Evolutionary conservation across 1,284 basidiomycete species (phyloP).

Genomic region (Pseudozyma sp.): DNA sequence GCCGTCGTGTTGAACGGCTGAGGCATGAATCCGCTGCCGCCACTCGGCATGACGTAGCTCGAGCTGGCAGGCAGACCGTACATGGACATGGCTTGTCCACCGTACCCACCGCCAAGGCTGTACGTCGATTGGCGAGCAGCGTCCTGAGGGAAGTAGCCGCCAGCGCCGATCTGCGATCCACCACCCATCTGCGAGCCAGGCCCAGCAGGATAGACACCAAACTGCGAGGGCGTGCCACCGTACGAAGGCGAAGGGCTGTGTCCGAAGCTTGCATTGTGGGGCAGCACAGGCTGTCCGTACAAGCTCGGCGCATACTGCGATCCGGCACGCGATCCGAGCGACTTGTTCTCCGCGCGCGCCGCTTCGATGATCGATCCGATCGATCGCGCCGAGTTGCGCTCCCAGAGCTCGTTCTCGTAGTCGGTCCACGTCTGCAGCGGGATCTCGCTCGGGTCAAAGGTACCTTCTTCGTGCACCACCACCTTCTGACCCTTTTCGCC

Average conservation of each 20-base stretch:
- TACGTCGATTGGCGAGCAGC: slow-evolving; percentile 53
- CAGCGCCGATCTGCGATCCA: slow-evolving; percentile 30
- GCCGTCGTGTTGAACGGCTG: slow-evolving; percentile 44
- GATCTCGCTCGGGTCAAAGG: slow-evolving; percentile 94
- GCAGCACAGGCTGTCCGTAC: slow-evolving; percentile 48
- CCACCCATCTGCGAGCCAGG: slow-evolving; percentile 36
- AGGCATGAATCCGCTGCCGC: slow-evolving; percentile 45
- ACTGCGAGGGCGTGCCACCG: slow-evolving; percentile 49
- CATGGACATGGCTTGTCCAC: slow-evolving; percentile 59
- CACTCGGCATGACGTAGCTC: slow-evolving; percentile 32
- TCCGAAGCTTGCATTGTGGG: slow-evolving; percentile 45
- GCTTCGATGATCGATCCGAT: slow-evolving; percentile 59
- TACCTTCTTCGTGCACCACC: slow-evolving; percentile 94
- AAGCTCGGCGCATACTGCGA: slow-evolving; percentile 56
- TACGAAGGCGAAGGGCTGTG: slow-evolving; percentile 55
- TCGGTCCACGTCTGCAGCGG: slow-evolving; percentile 96
- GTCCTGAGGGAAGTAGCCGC: slow-evolving; percentile 48
- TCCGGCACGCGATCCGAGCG: slow-evolving; percentile 51
- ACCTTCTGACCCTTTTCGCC: slow-evolving; percentile 87
- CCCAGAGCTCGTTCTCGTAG: slow-evolving; percentile 71
- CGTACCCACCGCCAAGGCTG: slow-evolving; percentile 49
- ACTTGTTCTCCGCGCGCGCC: slow-evolving; percentile 54
- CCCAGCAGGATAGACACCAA: slow-evolving; percentile 23
- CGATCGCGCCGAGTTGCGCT: slow-evolving; percentile 56
- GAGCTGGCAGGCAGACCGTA: slow-evolving; percentile 43